Conservation (phyloP, 2,329 filamentous ascomycete genomes). For the Calonectria hawksworthii region DNA sequence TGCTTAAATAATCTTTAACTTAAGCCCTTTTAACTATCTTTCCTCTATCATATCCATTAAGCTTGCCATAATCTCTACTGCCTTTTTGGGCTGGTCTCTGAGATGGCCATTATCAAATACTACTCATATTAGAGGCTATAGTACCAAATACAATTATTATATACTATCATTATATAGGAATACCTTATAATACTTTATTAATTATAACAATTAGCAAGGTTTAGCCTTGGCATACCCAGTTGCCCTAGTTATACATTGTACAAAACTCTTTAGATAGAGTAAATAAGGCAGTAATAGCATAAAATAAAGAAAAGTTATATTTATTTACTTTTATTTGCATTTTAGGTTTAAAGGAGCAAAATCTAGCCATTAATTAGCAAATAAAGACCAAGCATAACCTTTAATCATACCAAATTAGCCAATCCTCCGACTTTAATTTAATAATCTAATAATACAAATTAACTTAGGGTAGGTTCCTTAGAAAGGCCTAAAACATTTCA, state of each 20-base stretch:
- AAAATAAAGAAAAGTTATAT: slow-evolving; percentile 7
- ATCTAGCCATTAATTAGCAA: neutral
- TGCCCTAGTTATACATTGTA: slow-evolving; percentile 7
- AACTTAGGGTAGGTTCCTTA: neutral
- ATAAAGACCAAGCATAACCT: neutral
- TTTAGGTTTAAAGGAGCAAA: neutral
- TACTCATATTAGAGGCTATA: neutral
- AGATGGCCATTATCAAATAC: slow-evolving; percentile 7
- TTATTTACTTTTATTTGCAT: neutral
- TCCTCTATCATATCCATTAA: neutral
- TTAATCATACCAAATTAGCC: neutral
- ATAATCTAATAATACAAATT: neutral
- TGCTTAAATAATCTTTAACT: neutral
- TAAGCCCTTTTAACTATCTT: neutral
- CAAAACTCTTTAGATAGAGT: neutral
- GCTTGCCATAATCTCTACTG: neutral
- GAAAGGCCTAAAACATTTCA: neutral
- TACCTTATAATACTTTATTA: neutral
- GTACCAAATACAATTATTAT: neutral
- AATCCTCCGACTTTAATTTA: slow-evolving; percentile 6
- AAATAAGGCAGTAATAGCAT: neutral
- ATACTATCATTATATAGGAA: slow-evolving; percentile 13
- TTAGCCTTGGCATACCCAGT: neutral
- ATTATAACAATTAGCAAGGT: neutral
- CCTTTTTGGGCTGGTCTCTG: neutral